Evolutionary conservation across 2,329 filamentous ascomycete genomes (phyloP).

Genomic region (Colletotrichum caudatum): DNA sequence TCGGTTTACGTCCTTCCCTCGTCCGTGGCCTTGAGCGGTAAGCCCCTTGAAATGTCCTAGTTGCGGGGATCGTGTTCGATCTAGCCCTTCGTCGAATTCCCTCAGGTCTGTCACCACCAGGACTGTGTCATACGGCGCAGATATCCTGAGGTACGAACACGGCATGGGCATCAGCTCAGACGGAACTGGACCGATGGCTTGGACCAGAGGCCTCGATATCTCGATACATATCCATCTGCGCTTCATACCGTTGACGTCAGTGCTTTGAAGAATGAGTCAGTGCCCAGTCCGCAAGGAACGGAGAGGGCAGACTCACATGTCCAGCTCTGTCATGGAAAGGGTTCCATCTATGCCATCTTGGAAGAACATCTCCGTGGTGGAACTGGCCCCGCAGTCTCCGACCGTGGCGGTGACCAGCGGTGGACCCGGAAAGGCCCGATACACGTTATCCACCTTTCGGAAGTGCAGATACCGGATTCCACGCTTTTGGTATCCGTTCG

Average conservation of each 20-base stretch:
- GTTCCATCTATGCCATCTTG: neutral
- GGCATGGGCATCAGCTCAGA: slow-evolving; percentile 35
- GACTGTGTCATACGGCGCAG: slow-evolving; percentile 34
- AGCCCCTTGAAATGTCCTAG: slow-evolving; percentile 14
- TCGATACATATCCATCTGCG: slow-evolving; percentile 33
- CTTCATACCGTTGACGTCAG: slow-evolving; percentile 18
- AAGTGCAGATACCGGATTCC: slow-evolving; percentile 26
- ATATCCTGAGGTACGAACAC: slow-evolving; percentile 27
- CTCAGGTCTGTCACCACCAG: neutral
- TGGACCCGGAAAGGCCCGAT: neutral
- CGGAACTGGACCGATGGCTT: slow-evolving; percentile 19
- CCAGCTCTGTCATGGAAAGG: slow-evolving; percentile 28
- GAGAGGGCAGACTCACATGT: slow-evolving; percentile 27
- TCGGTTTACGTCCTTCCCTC: neutral
- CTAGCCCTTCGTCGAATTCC: neutral
- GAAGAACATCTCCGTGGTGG: slow-evolving; percentile 24
- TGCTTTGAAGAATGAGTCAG: slow-evolving; percentile 18
- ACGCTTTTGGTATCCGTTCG: slow-evolving; percentile 26
- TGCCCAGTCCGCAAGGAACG: neutral
- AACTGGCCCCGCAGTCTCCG: neutral
- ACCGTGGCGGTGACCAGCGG: neutral
- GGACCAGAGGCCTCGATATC: slow-evolving; percentile 24
- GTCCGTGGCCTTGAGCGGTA: neutral
- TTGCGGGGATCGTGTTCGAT: neutral
- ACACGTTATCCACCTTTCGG: neutral